Evolutionary conservation across 176 grass and related monocot genomes (phyloP).

Genomic region (Puya raimondii): DNA sequence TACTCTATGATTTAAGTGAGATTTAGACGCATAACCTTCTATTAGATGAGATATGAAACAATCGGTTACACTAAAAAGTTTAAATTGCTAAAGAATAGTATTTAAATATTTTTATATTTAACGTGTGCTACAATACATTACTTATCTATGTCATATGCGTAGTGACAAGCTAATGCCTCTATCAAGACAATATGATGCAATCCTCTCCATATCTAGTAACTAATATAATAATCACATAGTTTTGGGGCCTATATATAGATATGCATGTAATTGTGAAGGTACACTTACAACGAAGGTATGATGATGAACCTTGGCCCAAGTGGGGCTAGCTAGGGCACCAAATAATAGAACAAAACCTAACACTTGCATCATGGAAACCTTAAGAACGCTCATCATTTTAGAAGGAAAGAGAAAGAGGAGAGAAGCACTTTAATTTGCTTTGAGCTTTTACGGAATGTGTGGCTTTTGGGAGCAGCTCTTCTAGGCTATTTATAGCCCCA

Average conservation of each 20-base stretch:
- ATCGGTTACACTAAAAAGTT: no score
- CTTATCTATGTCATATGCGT: no score
- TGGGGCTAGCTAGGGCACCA: conserved; percentile 7
- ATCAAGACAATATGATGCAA: no score
- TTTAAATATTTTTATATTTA: no score
- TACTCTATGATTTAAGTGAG: no score
- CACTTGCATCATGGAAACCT: conserved; percentile 11
- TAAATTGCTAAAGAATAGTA: no score
- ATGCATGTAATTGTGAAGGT: neutral
- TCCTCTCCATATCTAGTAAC: neutral
- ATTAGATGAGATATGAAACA: no score
- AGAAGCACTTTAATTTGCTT: neutral
- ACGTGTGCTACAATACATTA: no score
- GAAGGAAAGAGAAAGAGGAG: conserved; percentile 7
- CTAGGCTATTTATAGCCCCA: neutral
- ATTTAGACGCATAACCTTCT: no score
- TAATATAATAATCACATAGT: neutral
- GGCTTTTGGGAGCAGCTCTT: neutral
- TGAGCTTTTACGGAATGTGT: neutral
- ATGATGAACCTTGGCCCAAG: conserved; percentile 14
- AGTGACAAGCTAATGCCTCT: no score
- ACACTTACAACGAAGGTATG: conserved; percentile 29
- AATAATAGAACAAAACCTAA: conserved; percentile 7
- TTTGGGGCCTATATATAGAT: neutral
- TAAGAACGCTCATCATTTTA: conserved; percentile 11